Evolutionary conservation across 495 filamentous ascomycete species (phyloP).

Genomic region (Lophiostoma macrostomum): DNA sequence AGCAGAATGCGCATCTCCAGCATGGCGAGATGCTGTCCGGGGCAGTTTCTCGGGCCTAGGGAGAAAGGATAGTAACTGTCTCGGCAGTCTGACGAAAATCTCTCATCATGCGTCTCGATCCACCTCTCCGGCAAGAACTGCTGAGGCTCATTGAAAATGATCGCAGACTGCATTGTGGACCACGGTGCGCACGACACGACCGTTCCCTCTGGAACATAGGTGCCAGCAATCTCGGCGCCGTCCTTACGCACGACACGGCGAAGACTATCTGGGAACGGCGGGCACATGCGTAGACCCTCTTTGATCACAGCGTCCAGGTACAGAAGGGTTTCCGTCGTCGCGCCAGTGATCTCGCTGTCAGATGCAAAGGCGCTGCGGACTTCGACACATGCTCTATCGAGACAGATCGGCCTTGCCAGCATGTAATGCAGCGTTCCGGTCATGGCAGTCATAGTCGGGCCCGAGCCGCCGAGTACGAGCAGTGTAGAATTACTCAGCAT

Average conservation of each 20-base stretch:
- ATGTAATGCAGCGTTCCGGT: conserved; percentile 21
- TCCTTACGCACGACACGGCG: conserved; percentile 7
- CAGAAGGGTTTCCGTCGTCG: conserved; percentile 1
- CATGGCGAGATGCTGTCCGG: conserved; percentile 15
- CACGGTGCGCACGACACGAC: conserved; percentile 34
- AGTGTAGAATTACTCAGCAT: conserved; percentile 17
- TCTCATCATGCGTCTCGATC: not conserved
- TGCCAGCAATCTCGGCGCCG: conserved; percentile 11
- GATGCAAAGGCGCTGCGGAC: conserved; percentile 5
- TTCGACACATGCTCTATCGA: conserved; percentile 3
- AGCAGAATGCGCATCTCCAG: conserved; percentile 23
- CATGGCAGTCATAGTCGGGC: conserved; percentile 16
- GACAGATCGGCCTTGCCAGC: not conserved
- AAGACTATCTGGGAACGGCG: conserved; percentile 18
- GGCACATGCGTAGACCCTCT: conserved; percentile 22
- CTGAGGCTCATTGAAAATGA: conserved; percentile 5
- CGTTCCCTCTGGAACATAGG: conserved; percentile 12
- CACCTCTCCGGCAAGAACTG: conserved; percentile 8
- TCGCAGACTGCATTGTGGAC: not conserved
- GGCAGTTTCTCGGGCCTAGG: conserved; percentile 14
- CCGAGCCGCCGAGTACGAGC: conserved; percentile 20
- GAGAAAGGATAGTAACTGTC: conserved; percentile 22
- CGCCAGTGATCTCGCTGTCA: conserved; percentile 2
- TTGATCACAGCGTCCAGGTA: conserved; percentile 29
- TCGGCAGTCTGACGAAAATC: too few species aligned